phyloP scores from a whole-genome alignment of 2,329 filamentous ascomycete species.

The Fusarium sp. region DNA sequence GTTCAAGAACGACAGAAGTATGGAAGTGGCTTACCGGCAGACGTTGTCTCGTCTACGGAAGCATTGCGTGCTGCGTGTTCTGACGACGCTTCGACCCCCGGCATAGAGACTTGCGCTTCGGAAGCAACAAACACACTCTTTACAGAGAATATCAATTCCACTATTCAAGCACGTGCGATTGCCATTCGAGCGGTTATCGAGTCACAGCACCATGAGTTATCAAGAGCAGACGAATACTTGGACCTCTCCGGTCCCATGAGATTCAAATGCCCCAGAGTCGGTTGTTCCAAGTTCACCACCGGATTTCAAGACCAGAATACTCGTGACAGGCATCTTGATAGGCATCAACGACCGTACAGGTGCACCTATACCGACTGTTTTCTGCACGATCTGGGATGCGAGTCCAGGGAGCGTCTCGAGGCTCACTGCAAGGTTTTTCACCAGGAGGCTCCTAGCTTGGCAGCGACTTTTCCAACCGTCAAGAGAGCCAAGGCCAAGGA shows the following conservation, averaged over 20 bases:
- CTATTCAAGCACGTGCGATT: too few relatives aligned
- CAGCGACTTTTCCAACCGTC: too few relatives aligned
- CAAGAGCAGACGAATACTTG: too few relatives aligned
- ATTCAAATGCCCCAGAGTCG: not conserved
- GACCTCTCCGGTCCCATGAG: accelerated
- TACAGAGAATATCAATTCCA: too few relatives aligned
- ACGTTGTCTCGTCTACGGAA: too few relatives aligned
- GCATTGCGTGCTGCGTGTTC: too few relatives aligned
- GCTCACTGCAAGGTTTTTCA: not conserved
- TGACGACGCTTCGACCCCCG: too few relatives aligned
- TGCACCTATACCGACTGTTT: not conserved
- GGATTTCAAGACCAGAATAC: accelerated
- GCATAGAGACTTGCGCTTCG: too few relatives aligned
- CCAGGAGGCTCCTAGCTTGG: too few relatives aligned
- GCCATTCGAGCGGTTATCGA: not conserved
- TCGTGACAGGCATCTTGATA: accelerated
- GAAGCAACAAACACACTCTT: too few relatives aligned
- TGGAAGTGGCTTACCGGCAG: too few relatives aligned
- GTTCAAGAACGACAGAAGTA: not conserved
- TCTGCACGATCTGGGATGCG: accelerated
- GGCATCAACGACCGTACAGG: accelerated
- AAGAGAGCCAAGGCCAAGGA: accelerated
- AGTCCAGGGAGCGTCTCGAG: accelerated
- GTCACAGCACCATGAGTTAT: too few relatives aligned
- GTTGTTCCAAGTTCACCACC: not conserved